Conservation (phyloP, 805 yeast species). For the Ogataea glucozyma region DNA sequence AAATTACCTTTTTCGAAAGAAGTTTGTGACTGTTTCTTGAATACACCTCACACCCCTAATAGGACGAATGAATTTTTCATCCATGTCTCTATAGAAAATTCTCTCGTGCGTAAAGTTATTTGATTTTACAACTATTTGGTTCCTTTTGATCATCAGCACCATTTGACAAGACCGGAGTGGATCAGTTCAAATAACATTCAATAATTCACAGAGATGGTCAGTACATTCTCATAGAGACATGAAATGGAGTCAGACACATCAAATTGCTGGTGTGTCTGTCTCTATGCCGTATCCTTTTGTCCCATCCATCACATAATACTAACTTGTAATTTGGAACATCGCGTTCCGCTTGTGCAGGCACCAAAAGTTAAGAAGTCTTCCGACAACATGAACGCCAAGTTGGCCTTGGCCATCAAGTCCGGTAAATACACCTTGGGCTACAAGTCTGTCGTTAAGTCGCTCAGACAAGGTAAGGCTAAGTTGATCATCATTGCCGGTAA, state of each 20-base stretch:
- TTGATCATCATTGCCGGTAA: constrained; percentile 96
- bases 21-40: constrained; percentile 3
- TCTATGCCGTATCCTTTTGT: neutral
- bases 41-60: neutral
- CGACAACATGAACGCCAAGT: constrained; percentile 96
- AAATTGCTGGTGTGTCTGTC: neutral
- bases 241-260: too few species aligned
- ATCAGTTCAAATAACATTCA: constrained; percentile 31
- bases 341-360: constrained; percentile 58
- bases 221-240: constrained; percentile 60
- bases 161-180: constrained; percentile 87
- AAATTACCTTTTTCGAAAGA: neutral
- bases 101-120: neutral
- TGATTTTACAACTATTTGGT: neutral
- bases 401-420: constrained; percentile 96
- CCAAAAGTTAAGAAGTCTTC: constrained; percentile 87
- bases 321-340: constrained; percentile 32
- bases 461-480: constrained; percentile 99
- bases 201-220: constrained; percentile 95
- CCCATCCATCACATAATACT: constrained; percentile 33
- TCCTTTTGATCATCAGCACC: neutral
- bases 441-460: constrained; percentile 97
- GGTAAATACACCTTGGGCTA: constrained; percentile 99
- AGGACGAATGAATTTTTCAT: neutral
- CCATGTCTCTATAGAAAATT: neutral